phyloP scores from a whole-genome alignment of 2,329 filamentous ascomycete species.

The Arthrobotrys sphaeroides region DNA sequence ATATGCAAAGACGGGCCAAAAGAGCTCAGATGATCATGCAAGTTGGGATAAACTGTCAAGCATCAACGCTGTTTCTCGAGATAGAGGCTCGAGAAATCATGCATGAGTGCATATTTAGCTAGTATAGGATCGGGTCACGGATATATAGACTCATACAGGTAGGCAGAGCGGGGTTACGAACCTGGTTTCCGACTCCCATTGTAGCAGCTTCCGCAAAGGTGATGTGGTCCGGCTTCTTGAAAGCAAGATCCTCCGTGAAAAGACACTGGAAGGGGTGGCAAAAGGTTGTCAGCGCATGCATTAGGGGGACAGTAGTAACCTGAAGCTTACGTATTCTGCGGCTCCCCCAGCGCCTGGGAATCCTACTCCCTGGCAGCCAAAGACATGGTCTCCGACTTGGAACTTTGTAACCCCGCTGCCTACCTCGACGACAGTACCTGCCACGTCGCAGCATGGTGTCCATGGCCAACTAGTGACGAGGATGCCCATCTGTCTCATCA shows the following conservation, averaged over 20 bases:
- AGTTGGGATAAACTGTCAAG: not conserved
- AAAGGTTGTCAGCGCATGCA: not conserved
- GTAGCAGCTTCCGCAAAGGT: slow-evolving; percentile 28
- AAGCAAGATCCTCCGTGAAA: slow-evolving; percentile 17
- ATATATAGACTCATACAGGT: not conserved
- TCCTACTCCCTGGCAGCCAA: slow-evolving; percentile 41
- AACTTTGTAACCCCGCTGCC: slow-evolving; percentile 33
- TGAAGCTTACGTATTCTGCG: slow-evolving; percentile 53
- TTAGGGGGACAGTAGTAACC: no score
- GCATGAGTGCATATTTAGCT: not conserved
- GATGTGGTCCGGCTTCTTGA: slow-evolving; percentile 39
- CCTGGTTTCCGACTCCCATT: slow-evolving; percentile 21
- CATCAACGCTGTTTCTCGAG: not conserved
- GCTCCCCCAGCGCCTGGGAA: slow-evolving; percentile 44
- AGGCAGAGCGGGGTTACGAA: slow-evolving; percentile 16
- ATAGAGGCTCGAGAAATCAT: not conserved
- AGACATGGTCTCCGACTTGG: slow-evolving; percentile 40
- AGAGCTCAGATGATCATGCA: slow-evolving; percentile 28
- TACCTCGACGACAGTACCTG: slow-evolving; percentile 35
- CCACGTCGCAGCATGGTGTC: slow-evolving; percentile 43
- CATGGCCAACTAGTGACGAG: slow-evolving; percentile 36
- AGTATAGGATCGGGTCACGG: not conserved
- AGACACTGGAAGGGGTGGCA: slow-evolving; percentile 35
- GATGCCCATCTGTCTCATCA: slow-evolving; percentile 38
- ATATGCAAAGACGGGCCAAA: slow-evolving; percentile 35